A percentile compares a stretch with the other conserved stretches of the same genome.
phyloP scores from a whole-genome alignment of 305 asterid genomes.

The Fraxinus greggii region DNA sequence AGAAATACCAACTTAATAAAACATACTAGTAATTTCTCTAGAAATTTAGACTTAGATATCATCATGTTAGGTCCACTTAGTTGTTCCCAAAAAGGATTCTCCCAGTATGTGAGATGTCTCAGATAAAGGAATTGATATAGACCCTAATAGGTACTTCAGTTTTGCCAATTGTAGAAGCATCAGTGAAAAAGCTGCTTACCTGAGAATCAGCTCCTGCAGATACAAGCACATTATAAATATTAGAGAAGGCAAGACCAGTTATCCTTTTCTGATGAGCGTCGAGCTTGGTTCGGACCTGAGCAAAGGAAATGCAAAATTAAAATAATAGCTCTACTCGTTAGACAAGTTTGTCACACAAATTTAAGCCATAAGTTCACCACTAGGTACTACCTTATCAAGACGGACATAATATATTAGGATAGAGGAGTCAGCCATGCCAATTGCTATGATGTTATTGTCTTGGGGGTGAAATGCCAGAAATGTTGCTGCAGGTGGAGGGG shows the following conservation, averaged over 20 bases:
- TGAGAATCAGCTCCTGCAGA: slow-evolving; percentile 48
- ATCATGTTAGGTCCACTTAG: background rate
- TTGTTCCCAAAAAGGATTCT: background rate
- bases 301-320: background rate
- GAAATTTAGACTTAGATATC: background rate
- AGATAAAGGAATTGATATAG: background rate
- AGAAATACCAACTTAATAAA: background rate
- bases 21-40: background rate
- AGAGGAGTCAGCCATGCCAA: slow-evolving; percentile 49
- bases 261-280: slow-evolving; percentile 38
- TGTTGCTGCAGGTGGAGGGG: slow-evolving; percentile 45
- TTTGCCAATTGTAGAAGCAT: background rate
- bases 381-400: slow-evolving; percentile 32
- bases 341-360: background rate
- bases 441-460: slow-evolving; percentile 44
- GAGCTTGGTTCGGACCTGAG: slow-evolving; percentile 34
- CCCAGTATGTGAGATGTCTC: background rate
- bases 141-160: background rate
- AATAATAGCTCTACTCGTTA: background rate
- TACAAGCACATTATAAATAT: slow-evolving; percentile 34
- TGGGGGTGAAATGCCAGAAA: slow-evolving; percentile 47
- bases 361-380: background rate
- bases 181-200: slow-evolving; percentile 13
- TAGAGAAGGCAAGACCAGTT: slow-evolving; percentile 40
- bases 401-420: slow-evolving; percentile 40